These are phyloP conservation scores for Arthrobotrys sphaeroides DNA, from an alignment of 2,329 filamentous ascomycete genomes.

Conservation along the genomic window DNA sequence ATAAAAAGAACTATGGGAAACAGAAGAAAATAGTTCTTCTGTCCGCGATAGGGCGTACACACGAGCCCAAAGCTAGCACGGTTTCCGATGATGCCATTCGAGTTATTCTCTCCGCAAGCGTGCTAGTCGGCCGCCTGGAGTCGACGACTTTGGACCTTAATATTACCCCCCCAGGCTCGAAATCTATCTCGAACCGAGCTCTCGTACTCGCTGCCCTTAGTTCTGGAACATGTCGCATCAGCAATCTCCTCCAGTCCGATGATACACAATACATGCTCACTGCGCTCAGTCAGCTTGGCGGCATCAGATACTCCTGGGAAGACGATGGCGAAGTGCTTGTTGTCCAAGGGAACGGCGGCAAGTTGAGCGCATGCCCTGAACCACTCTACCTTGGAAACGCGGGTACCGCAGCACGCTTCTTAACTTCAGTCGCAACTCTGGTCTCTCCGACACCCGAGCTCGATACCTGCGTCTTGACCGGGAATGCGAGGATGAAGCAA, in stretches of 20 bases:
- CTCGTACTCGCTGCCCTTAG: conserved; percentile 93
- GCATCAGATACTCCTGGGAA: conserved; percentile 91
- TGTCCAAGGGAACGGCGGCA: conserved; percentile 89
- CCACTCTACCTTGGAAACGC: conserved; percentile 95
- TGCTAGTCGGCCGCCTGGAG: conserved; percentile 67
- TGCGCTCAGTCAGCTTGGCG: conserved; percentile 83
- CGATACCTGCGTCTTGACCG: conserved; percentile 81
- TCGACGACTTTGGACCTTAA: conserved; percentile 74
- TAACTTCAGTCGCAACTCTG: conserved; percentile 89
- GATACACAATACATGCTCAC: conserved; percentile 98
- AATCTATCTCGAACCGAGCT: conserved; percentile 96
- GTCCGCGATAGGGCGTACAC: conserved; percentile 85
- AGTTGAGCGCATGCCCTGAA: conserved; percentile 76
- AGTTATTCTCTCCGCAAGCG: conserved; percentile 80
- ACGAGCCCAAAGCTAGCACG: conserved; percentile 86
- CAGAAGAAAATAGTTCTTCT: conserved; percentile 97
- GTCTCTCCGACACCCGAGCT: conserved; percentile 72
- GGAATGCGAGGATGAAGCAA: conserved; percentile 95
- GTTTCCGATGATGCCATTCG: conserved; percentile 87
- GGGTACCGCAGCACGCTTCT: conserved; percentile 91
- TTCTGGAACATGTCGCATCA: conserved; percentile 83
- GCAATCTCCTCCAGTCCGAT: conserved; percentile 92
- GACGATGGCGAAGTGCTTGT: conserved; percentile 90
- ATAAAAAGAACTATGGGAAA: conserved; percentile 96
- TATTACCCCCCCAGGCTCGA: conserved; percentile 91